A percentile compares a stretch with the other conserved stretches of the same genome.
These are phyloP conservation scores for Alternaria triticimaculans DNA, from an alignment of 2,329 filamentous ascomycete genomes.

Conservation along the genomic window DNA sequence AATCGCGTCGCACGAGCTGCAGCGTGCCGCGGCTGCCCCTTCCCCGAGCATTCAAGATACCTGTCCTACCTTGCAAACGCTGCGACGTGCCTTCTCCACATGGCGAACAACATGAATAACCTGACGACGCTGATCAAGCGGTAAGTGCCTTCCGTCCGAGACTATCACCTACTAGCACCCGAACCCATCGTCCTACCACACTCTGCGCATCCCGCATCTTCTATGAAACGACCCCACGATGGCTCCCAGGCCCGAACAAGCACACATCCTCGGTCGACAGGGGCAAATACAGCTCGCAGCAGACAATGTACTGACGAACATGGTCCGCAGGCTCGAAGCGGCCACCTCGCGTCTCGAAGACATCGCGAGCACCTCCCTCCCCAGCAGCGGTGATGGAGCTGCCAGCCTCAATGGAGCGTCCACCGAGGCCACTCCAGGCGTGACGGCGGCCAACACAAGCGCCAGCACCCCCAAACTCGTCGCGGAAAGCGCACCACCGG, in stretches of 20 bases:
- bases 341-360: slow-evolving; percentile 96
- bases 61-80: slow-evolving; percentile 35
- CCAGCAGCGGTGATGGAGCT: slow-evolving; percentile 30
- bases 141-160: slow-evolving; percentile 60
- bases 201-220: background rate
- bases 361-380: slow-evolving; percentile 77
- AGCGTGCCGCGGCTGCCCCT: slow-evolving; percentile 33
- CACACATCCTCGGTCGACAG: slow-evolving; percentile 23
- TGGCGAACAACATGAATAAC: slow-evolving; percentile 93
- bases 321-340: slow-evolving; percentile 81
- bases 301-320: slow-evolving; percentile 57
- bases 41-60: slow-evolving; percentile 27
- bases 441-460: slow-evolving; percentile 42
- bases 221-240: slow-evolving; percentile 7
- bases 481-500: slow-evolving; percentile 56
- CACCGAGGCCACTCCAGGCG: slow-evolving; percentile 37
- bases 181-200: background rate
- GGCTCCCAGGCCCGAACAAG: slow-evolving; percentile 14
- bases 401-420: slow-evolving; percentile 38
- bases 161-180: background rate
- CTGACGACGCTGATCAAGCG: slow-evolving; percentile 97
- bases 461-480: slow-evolving; percentile 44
- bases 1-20: slow-evolving; percentile 26
- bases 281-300: slow-evolving; percentile 23
- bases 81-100: slow-evolving; percentile 50